Base-by-base conservation (phyloP, 345 rosid species). In the Salix koriyanagi region DNA sequence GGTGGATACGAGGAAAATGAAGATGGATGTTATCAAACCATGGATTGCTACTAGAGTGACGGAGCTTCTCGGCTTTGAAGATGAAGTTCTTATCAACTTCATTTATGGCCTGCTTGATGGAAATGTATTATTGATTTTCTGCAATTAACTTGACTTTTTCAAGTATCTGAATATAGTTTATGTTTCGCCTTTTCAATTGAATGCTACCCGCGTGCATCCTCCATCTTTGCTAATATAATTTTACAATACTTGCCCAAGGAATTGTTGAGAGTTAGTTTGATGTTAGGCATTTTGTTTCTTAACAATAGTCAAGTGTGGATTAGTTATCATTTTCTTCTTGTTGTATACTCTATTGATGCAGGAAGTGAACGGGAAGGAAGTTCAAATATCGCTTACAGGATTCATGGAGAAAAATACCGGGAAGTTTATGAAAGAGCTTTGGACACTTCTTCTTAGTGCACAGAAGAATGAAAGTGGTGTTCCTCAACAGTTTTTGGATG, bases 401-500 rank as follows among this genome's bases (percentile, higher is more conserved):
- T 96, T 96, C 83, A 96, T 96, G 99, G 99, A 96, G 86, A 96
- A 96, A 77, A 91, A 92, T 83, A 96, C 95, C 41, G 96, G 84
- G 21, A 96, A 90, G 86, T 96, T 96, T 78, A 96, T 94, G 98
- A 96, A 92, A 81, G 99, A 96, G 85, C 98, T 96, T 34, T 96
- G 98, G 99, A 76, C 83, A 21, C 99, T 92, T 83, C 93, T 96
- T 68, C 82, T 94, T 62, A 94, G 99, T 75, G 99, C 99, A 1
- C 94, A 91, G 85, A 89, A 83, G 77, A 94, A 91, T 84, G 83
- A 87, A 19, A 96, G 94, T 69, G 99, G 99, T 71, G 89, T 96
- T 76, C 99, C 98, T 11, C 98, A 93, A 76, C 92, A 88, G 75
- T 90, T 93, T 73, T 81, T 93, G 81, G 98, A 96, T 83, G 99